phyloP scores from a whole-genome alignment of 225 moss, liverwort and hornwort species.

The Pseudisothecium myosuroides region DNA sequence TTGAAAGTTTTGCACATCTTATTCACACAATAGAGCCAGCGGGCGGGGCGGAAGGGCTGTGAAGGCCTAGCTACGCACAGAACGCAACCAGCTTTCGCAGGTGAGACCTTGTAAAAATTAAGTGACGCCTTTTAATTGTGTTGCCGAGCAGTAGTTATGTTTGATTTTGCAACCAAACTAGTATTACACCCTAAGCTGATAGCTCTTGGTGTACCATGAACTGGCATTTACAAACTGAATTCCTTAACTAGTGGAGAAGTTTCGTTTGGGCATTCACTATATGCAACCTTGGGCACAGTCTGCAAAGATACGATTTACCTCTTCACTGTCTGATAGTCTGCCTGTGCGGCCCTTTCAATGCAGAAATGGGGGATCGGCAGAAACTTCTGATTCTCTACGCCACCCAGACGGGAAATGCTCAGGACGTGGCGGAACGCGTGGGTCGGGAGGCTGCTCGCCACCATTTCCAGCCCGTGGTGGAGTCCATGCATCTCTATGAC shows the following conservation, averaged over 20 bases:
- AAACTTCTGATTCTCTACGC: constrained; percentile 73
- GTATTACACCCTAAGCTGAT: not conserved
- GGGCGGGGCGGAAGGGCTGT: not conserved
- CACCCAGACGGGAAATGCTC: constrained; percentile 93
- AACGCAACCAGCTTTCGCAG: not conserved
- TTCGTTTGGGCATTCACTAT: not conserved
- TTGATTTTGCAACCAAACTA: not conserved
- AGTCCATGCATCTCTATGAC: constrained; percentile 62
- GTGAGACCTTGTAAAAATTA: not conserved
- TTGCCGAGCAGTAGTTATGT: not conserved
- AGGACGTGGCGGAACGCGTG: constrained; percentile 88
- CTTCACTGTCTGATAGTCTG: not conserved
- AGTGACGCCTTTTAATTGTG: not conserved
- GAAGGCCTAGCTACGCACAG: not conserved
- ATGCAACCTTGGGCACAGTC: not conserved
- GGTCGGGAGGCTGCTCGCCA: constrained; percentile 77
- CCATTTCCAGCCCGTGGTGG: constrained; percentile 52
- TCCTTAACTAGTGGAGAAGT: not conserved
- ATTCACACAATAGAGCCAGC: not conserved
- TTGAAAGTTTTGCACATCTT: not conserved
- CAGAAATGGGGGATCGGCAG: constrained; percentile 51
- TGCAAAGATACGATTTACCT: not conserved
- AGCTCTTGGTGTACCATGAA: not conserved
- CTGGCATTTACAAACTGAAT: not conserved
- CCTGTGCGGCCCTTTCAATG: not conserved